Conservation (phyloP, 345 rosid species). For the Dimocarpus longan region DNA sequence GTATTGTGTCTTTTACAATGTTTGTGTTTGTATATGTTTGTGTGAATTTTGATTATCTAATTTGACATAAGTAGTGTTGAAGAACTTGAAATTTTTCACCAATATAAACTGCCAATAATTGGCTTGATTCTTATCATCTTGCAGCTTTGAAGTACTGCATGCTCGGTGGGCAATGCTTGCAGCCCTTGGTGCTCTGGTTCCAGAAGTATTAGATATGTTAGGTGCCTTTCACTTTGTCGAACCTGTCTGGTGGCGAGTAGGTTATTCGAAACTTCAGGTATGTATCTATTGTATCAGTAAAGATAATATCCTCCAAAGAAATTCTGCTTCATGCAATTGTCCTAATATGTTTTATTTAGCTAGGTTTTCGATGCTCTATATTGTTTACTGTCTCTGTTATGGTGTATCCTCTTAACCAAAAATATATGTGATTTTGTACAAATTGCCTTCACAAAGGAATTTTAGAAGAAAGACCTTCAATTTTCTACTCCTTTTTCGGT, state of each 20-base stretch:
- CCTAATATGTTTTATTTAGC: constrained; percentile 2
- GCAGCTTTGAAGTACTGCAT: constrained; percentile 93
- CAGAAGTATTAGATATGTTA: constrained; percentile 69
- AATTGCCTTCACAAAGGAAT: not conserved
- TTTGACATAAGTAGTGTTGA: not conserved
- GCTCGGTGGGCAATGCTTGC: constrained; percentile 99
- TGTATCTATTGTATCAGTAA: not conserved
- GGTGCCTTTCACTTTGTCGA: constrained; percentile 80
- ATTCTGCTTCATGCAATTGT: not conserved
- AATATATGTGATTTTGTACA: not conserved
- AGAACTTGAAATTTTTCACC: not conserved
- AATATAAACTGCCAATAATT: not conserved
- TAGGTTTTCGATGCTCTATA: not conserved
- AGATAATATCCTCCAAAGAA: not conserved
- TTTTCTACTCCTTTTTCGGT: not conserved
- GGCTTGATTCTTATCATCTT: not conserved
- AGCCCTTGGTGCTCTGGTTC: constrained; percentile 81
- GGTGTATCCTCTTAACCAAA: not conserved
- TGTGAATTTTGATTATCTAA: not conserved
- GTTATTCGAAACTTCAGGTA: constrained; percentile 91
- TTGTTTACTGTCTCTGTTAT: not conserved
- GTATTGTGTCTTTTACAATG: not conserved
- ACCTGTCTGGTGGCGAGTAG: constrained; percentile 97
- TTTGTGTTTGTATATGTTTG: constrained; percentile 1
- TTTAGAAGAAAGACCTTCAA: not conserved